Evolutionary conservation across 164 flowering plant species (phyloP).

Genomic region (Magnolia sinica): DNA sequence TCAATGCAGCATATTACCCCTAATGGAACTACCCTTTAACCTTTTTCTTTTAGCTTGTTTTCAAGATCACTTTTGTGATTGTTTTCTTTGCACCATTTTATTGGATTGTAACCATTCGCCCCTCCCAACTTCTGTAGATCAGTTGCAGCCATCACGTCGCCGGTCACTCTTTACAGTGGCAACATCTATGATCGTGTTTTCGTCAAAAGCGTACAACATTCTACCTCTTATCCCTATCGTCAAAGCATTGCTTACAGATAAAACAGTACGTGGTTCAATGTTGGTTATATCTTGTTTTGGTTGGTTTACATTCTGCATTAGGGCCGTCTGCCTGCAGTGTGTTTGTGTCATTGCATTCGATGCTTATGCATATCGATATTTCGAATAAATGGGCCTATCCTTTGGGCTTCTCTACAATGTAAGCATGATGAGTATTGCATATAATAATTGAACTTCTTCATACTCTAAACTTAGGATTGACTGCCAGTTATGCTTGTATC

Average conservation of each 20-base stretch:
- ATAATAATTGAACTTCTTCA: not conserved
- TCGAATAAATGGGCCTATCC: not conserved
- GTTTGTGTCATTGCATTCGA: too few species aligned
- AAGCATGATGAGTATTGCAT: not conserved
- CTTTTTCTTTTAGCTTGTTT: too few species aligned
- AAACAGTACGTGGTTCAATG: constrained; percentile 40
- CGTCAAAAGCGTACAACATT: constrained; percentile 68
- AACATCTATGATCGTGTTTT: constrained; percentile 73
- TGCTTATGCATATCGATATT: too few species aligned
- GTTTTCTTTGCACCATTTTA: too few species aligned
- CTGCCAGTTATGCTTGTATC: constrained; percentile 18
- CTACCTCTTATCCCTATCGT: constrained; percentile 43
- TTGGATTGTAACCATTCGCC: too few species aligned
- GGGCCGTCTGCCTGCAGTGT: not conserved
- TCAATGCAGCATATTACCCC: too few species aligned
- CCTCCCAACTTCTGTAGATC: constrained; percentile 36
- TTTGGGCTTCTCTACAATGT: not conserved
- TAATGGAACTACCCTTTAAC: too few species aligned
- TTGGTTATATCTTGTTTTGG: not conserved
- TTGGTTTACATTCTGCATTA: not conserved
- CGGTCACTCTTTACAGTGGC: constrained; percentile 83
- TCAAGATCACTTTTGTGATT: too few species aligned
- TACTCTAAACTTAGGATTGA: not conserved
- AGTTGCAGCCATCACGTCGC: constrained; percentile 75
- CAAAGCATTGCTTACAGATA: constrained; percentile 54